These are phyloP conservation scores for Fusarium foetens DNA, from an alignment of 2,329 filamentous ascomycete species.

Conservation along the genomic window DNA sequence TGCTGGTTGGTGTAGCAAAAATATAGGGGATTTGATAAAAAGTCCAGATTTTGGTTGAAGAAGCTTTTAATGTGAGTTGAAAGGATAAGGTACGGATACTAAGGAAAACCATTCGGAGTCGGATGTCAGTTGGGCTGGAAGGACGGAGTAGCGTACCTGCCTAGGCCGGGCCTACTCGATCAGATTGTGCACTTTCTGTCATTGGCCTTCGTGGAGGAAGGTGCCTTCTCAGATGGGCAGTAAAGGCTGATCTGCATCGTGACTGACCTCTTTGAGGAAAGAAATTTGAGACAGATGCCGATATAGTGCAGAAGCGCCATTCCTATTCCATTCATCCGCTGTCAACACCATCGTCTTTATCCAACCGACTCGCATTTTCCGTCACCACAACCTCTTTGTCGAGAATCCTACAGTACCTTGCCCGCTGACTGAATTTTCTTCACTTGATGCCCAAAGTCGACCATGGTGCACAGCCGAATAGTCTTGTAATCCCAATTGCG, in stretches of 20 bases:
- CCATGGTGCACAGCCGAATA: constrained; percentile 1
- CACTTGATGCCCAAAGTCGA: constrained; percentile 24
- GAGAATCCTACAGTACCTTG: neutral
- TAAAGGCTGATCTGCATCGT: constrained; percentile 9
- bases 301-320: neutral
- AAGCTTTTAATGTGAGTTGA: constrained; percentile 2
- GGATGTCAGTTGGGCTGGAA: neutral
- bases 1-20: neutral
- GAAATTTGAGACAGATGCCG: neutral
- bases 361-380: constrained; percentile 3
- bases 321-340: constrained; percentile 9
- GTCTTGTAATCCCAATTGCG: constrained; percentile 5
- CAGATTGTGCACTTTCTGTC: neutral
- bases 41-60: constrained; percentile 3
- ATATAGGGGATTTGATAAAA: neutral
- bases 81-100: neutral
- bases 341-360: constrained; percentile 23
- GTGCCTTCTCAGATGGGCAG: neutral
- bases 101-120: neutral
- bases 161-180: neutral
- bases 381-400: neutral
- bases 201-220: neutral
- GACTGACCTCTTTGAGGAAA: constrained; percentile 4
- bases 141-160: neutral
- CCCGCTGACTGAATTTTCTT: neutral